Conservation (phyloP, 176 grass and related monocot genomes). For the Ananas comosus region DNA sequence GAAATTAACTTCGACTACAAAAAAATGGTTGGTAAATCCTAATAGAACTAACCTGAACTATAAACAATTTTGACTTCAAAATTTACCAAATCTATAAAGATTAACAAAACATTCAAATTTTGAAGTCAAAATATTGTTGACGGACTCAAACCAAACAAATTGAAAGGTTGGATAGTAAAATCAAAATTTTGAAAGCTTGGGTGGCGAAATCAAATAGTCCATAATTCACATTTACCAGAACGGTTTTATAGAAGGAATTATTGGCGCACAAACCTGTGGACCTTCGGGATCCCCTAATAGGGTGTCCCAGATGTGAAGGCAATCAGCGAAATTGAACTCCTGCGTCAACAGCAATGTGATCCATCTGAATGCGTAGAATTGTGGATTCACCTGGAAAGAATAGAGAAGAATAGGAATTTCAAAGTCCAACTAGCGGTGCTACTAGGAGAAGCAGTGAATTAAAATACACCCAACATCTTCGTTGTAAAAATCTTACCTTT, state of each 20-base stretch:
- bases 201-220: too few relatives aligned
- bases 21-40: background rate
- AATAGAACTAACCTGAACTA: background rate
- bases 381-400: conserved; percentile 70
- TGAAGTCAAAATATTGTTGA: too few relatives aligned
- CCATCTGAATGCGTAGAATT: conserved; percentile 99
- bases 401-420: background rate
- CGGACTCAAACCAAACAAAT: too few relatives aligned
- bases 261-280: conserved; percentile 37
- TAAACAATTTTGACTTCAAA: background rate
- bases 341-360: conserved; percentile 88
- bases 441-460: too few relatives aligned
- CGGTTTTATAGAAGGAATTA: too few relatives aligned
- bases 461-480: background rate
- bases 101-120: too few relatives aligned
- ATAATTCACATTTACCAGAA: too few relatives aligned
- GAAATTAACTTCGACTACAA: too few relatives aligned
- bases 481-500: conserved; percentile 48
- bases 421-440: background rate
- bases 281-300: conserved; percentile 76
- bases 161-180: too few relatives aligned
- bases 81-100: too few relatives aligned
- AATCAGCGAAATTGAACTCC: conserved; percentile 81
- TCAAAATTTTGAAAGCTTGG: too few relatives aligned
- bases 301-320: conserved; percentile 74